These are phyloP conservation scores for Gryganskiella cystojenkinii DNA, from an alignment of 192 early-diverging fungal genomes.

Conservation along the genomic window DNA sequence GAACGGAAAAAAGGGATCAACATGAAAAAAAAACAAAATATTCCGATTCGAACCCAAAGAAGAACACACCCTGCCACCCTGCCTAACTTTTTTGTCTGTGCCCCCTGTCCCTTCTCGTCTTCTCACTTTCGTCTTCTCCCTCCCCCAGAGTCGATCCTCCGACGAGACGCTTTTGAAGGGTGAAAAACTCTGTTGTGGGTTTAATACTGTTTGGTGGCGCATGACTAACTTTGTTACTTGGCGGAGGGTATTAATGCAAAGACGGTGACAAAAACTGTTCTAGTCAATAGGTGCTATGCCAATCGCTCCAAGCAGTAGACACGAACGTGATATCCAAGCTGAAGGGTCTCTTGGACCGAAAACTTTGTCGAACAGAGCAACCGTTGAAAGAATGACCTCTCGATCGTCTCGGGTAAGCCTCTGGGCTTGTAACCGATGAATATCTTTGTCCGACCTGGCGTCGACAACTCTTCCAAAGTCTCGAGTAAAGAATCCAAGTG, in stretches of 20 bases:
- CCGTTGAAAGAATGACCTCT: slow-evolving; percentile 46
- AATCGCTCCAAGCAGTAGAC: background rate
- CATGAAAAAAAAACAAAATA: background rate
- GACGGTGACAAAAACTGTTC: too few species aligned
- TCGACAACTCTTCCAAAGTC: slow-evolving; percentile 51
- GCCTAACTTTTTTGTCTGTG: too few species aligned
- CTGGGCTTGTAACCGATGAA: slow-evolving; percentile 61
- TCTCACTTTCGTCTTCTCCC: too few species aligned
- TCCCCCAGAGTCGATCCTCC: too few species aligned
- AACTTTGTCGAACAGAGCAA: slow-evolving; percentile 20
- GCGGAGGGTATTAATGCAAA: too few species aligned
- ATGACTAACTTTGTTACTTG: too few species aligned
- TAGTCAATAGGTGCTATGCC: too few species aligned
- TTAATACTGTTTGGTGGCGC: too few species aligned
- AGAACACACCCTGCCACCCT: too few species aligned
- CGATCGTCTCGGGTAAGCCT: slow-evolving; percentile 28
- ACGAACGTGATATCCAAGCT: background rate
- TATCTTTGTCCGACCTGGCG: slow-evolving; percentile 26
- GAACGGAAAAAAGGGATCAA: background rate
- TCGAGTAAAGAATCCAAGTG: slow-evolving; percentile 44
- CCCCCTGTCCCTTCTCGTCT: too few species aligned
- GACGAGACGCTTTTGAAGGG: too few species aligned
- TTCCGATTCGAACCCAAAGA: background rate
- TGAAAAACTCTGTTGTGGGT: too few species aligned
- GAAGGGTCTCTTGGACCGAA: slow-evolving; percentile 10